Evolutionary conservation across 768 basidiomycete genomes (phyloP).

Genomic region (Boletales sp.): DNA sequence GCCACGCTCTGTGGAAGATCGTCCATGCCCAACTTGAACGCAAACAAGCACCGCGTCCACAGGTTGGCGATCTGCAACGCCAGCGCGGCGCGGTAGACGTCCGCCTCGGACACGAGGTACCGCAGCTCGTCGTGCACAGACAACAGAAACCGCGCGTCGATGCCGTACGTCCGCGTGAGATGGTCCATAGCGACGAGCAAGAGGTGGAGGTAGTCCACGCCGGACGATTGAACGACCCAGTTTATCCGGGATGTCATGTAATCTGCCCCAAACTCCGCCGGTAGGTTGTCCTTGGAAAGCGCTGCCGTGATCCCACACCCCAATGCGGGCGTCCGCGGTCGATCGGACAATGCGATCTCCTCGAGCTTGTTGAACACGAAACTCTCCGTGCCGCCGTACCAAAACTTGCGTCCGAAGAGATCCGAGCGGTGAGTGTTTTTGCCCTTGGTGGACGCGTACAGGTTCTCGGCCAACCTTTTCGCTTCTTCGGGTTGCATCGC

Average conservation of each 20-base stretch:
- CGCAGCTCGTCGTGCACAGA: constrained; percentile 98
- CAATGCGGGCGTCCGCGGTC: constrained; percentile 87
- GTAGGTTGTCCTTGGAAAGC: constrained; percentile 85
- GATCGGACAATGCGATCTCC: constrained; percentile 83
- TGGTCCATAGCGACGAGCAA: constrained; percentile 94
- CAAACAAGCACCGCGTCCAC: constrained; percentile 91
- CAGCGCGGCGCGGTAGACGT: constrained; percentile 85
- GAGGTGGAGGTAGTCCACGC: constrained; percentile 96
- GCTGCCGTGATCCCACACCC: constrained; percentile 94
- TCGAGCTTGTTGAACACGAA: constrained; percentile 98
- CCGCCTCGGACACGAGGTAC: constrained; percentile 85
- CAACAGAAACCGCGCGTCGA: constrained; percentile 89
- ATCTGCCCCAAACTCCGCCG: constrained; percentile 74
- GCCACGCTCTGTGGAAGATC: constrained; percentile 94
- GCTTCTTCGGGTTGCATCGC: constrained; percentile 77
- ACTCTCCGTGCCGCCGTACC: constrained; percentile 96
- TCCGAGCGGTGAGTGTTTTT: constrained; percentile 75
- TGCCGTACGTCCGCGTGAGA: constrained; percentile 74
- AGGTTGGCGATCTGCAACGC: constrained; percentile 94
- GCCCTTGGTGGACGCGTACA: constrained; percentile 94
- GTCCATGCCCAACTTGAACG: constrained; percentile 91
- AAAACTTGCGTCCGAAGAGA: constrained; percentile 80
- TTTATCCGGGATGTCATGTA: constrained; percentile 97
- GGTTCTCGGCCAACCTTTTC: constrained; percentile 71
- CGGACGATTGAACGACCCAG: constrained; percentile 99